Conservation (phyloP, 768 basidiomycete species). For the Candolleomyces eurysporus region DNA sequence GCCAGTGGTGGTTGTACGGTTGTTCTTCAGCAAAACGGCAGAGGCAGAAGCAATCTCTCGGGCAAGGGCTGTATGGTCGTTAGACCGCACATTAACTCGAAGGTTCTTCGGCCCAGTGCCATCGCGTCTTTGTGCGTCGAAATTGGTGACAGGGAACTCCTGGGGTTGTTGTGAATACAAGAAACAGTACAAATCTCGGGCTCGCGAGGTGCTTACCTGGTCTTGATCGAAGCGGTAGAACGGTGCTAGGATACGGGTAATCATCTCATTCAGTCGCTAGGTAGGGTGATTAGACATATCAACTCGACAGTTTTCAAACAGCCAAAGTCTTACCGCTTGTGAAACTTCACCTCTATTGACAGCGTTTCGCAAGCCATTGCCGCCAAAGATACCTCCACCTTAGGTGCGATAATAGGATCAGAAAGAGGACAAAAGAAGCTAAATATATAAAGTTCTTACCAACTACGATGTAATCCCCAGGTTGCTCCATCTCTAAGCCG, state of each 20-base stretch:
- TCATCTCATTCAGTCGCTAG: conserved; percentile 47
- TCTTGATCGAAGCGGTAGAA: conserved; percentile 51
- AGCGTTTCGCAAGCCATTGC: conserved; percentile 26
- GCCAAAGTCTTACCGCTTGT: conserved; percentile 20
- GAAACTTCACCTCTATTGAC: conserved; percentile 35
- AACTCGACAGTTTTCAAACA: background rate
- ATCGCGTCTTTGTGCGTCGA: conserved; percentile 44
- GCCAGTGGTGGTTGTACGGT: conserved; percentile 35
- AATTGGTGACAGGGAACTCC: conserved; percentile 47
- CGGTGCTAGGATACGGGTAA: conserved; percentile 39
- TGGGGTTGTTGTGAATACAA: conserved; percentile 9
- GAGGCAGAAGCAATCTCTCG: conserved; percentile 65
- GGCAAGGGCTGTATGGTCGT: conserved; percentile 47
- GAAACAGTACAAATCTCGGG: too few species aligned
- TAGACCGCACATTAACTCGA: conserved; percentile 40
- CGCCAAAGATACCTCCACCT: conserved; percentile 38
- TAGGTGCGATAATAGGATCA: background rate
- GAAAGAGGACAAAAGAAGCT: background rate
- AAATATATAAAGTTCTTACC: conserved; percentile 22
- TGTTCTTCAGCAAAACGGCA: conserved; percentile 69
- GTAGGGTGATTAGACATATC: background rate
- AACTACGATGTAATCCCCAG: conserved; percentile 46
- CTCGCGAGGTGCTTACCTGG: conserved; percentile 23
- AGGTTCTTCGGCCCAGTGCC: conserved; percentile 45
- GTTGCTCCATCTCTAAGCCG: conserved; percentile 52